Evolutionary conservation across 1,284 basidiomycete species (phyloP).

Genomic region (Papiliotrema terrestris): DNA sequence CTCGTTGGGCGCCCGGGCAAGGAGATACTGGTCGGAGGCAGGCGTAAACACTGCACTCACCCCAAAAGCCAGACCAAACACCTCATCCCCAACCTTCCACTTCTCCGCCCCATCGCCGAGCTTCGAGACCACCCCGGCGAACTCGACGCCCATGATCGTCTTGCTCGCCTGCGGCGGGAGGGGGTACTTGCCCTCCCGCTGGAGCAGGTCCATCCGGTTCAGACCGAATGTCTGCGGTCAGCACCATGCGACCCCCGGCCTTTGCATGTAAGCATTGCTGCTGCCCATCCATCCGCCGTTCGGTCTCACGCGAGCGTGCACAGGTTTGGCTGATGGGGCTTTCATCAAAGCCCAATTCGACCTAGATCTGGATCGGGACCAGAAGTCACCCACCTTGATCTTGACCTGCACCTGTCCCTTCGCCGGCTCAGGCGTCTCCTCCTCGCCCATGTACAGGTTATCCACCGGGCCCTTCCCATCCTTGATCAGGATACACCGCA

Average conservation of each 20-base stretch:
- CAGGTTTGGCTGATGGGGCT: too few species aligned
- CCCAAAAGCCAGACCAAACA: constrained; percentile 73
- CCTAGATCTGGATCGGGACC: neutral
- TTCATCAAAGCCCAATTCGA: too few species aligned
- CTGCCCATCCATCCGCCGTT: too few species aligned
- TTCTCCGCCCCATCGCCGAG: constrained; percentile 56
- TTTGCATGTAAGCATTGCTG: too few species aligned
- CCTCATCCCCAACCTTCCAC: constrained; percentile 76
- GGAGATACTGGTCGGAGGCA: too few species aligned
- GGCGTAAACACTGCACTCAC: too few species aligned
- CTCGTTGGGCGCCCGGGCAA: too few species aligned
- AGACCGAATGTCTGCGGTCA: constrained; percentile 65
- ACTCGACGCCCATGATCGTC: constrained; percentile 84
- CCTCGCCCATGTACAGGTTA: constrained; percentile 74
- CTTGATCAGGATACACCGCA: constrained; percentile 82
- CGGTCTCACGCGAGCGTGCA: too few species aligned
- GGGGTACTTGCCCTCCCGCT: constrained; percentile 71
- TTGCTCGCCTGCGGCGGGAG: constrained; percentile 69
- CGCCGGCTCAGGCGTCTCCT: constrained; percentile 56
- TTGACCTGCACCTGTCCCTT: constrained; percentile 65
- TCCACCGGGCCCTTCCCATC: constrained; percentile 72
- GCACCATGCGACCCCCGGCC: neutral
- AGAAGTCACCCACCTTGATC: constrained; percentile 54
- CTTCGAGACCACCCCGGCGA: constrained; percentile 68
- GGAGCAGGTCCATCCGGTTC: constrained; percentile 81